A percentile compares a stretch with the other conserved stretches of the same genome.
Conservation (phyloP, 805 yeast species). For the Zygotorulaspora chibaensis region DNA sequence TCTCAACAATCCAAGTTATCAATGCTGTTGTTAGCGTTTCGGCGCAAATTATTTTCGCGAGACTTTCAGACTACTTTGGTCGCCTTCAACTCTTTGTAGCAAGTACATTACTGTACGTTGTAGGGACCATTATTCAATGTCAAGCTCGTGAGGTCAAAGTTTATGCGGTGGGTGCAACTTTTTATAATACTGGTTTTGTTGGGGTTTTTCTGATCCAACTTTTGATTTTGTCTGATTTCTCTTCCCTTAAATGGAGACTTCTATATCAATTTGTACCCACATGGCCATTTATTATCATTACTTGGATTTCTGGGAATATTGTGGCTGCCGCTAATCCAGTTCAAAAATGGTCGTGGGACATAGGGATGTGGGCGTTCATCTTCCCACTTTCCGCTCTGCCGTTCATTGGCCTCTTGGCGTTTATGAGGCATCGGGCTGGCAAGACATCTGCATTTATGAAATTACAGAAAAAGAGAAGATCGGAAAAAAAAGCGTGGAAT, state of each 20-base stretch:
- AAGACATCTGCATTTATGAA: constrained; percentile 47
- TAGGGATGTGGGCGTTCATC: constrained; percentile 77
- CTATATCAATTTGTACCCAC: constrained; percentile 62
- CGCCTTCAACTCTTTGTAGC: constrained; percentile 45
- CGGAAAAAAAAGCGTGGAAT: constrained; percentile 37
- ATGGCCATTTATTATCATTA: constrained; percentile 67
- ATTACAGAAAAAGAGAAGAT: constrained; percentile 39
- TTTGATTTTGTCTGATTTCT: constrained; percentile 60
- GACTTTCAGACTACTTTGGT: constrained; percentile 54
- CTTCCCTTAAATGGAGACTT: constrained; percentile 68
- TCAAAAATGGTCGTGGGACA: constrained; percentile 62
- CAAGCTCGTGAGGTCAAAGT: constrained; percentile 50
- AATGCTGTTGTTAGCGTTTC: constrained; percentile 54
- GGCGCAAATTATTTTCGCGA: constrained; percentile 51
- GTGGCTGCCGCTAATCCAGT: constrained; percentile 35
- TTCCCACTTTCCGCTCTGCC: constrained; percentile 67
- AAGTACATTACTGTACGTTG: constrained; percentile 46
- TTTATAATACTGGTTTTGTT: constrained; percentile 51
- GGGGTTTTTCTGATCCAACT: constrained; percentile 57
- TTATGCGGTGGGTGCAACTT: constrained; percentile 54
- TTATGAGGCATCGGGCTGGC: constrained; percentile 54
- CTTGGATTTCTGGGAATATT: constrained; percentile 70
- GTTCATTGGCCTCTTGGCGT: constrained; percentile 46
- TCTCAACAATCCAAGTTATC: constrained; percentile 50
- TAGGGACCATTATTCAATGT: constrained; percentile 55